A percentile compares a stretch with the other conserved stretches of the same genome.
Evolutionary conservation across 169 alveolate species (phyloP).

Genomic region (Cryptosporidium sp.): DNA sequence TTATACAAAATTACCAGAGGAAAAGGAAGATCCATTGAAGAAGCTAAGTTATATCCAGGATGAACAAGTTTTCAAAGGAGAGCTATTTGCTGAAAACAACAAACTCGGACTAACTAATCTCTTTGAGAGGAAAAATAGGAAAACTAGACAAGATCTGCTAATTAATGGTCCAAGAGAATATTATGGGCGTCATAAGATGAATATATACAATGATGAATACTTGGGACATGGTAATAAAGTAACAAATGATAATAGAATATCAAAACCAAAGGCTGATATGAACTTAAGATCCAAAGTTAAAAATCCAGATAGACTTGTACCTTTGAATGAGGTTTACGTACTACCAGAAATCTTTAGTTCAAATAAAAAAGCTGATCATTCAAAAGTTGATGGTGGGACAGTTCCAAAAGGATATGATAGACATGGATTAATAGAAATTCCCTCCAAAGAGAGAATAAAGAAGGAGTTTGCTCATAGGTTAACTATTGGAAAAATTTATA

Average conservation of each 20-base stretch:
- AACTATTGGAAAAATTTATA: neutral
- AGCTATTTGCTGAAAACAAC: constrained; percentile 1
- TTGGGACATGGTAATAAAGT: neutral
- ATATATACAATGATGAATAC: neutral
- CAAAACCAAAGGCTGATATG: neutral
- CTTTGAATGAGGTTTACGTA: constrained; percentile 27
- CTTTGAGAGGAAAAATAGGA: neutral
- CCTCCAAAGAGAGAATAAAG: constrained; percentile 25
- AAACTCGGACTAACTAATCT: neutral
- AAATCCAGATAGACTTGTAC: constrained; percentile 41
- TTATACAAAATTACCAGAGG: neutral
- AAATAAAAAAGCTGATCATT: neutral
- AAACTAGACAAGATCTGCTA: neutral
- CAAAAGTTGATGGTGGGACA: neutral
- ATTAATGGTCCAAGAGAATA: neutral
- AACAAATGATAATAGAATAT: neutral
- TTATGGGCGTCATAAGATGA: neutral
- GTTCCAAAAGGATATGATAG: constrained; percentile 42
- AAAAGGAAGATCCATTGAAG: neutral
- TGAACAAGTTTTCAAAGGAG: neutral
- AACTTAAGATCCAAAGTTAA: constrained; percentile 7
- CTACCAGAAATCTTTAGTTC: constrained; percentile 2
- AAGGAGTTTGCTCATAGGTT: constrained; percentile 1
- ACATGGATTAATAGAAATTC: constrained; percentile 24
- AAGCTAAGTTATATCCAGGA: constrained; percentile 11